Evolutionary conservation across 257 asterid genomes (phyloP).

Genomic region (Gentiana dahurica): DNA sequence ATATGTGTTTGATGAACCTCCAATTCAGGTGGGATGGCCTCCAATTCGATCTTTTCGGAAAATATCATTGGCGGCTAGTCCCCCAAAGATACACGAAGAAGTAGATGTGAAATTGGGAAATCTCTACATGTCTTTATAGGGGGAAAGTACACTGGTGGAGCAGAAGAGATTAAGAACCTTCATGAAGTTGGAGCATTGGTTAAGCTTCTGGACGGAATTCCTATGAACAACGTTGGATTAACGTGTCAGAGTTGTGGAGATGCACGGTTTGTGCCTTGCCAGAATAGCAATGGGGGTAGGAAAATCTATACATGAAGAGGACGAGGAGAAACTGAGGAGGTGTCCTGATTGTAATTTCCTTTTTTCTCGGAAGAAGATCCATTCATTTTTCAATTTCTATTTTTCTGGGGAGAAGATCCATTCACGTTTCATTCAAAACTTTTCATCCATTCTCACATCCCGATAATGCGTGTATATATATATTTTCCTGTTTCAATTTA

Average conservation of each 20-base stretch:
- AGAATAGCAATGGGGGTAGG: slow-evolving; percentile 45
- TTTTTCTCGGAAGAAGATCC: too few species aligned
- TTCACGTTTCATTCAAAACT: too few species aligned
- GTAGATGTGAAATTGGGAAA: slow-evolving; percentile 17
- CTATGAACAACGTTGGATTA: slow-evolving; percentile 18
- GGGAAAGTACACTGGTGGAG: slow-evolving; percentile 57
- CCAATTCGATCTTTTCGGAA: slow-evolving; percentile 73
- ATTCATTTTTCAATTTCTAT: too few species aligned
- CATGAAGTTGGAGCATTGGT: slow-evolving; percentile 41
- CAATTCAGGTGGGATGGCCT: slow-evolving; percentile 65
- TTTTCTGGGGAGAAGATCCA: too few species aligned
- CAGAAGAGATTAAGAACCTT: slow-evolving; percentile 33
- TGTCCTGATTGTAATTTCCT: too few species aligned
- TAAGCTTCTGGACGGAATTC: slow-evolving; percentile 35
- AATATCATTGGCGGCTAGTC: slow-evolving; percentile 44
- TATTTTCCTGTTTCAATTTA: too few species aligned
- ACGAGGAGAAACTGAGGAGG: not conserved
- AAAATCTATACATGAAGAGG: slow-evolving; percentile 36
- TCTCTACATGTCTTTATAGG: not conserved
- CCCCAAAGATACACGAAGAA: slow-evolving; percentile 21
- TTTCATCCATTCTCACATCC: too few species aligned
- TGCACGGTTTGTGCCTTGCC: slow-evolving; percentile 38
- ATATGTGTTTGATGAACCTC: not conserved
- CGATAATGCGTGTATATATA: too few species aligned
- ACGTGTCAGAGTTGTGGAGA: slow-evolving; percentile 45